Evolutionary conservation across 495 filamentous ascomycete genomes (phyloP), one percentile per base, ranked within the genome.

Genomic region (Podospora pseudocomata): DNA sequence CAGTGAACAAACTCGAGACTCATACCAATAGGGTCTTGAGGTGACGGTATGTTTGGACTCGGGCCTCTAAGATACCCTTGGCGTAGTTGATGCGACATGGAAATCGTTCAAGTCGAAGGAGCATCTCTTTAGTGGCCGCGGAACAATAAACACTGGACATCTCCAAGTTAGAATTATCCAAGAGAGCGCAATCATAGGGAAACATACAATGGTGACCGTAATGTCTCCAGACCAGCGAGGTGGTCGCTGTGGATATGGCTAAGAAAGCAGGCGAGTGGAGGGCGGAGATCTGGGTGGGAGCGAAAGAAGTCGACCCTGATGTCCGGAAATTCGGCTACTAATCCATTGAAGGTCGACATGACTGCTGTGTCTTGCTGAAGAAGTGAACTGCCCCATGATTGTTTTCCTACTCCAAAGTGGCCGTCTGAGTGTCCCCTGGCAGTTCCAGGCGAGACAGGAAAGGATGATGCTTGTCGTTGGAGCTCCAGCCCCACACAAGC

Each of bases 211-310:
- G 92, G 90, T 27, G 90, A 84, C 44, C 86, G 86, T 62, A 91
- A 83, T 62, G 82, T 88, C 73, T 97, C 94, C 30, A 97, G 84
- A 0, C 94, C 94, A 66, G 85, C 86, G 6, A 97, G 84, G 78
- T 98, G 94, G 70, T 97, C 94, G 66, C 90, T 96, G 75, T 97
- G 94, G 13, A 96, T 89, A 85, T 98, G 94, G 74, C 90, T 94
- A 54, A 98, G 83, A 74, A 98, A 97, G 75, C 91, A 97, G 18
- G 91, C 93, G 57, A 96, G 75, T 2, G 94, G 91, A 32, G 90
- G 83, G 30, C 77, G 82, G 19, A 76, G 78, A 0, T 81, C 83
- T 20, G 80, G 83, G 23, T 80, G 79, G 19, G 80, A 80, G 18
- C 93, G 88, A 74, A 97, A 98, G 79, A 91, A 93, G 76, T 98